Percentiles rank a stretch among this genome's conserved stretches.
These are phyloP conservation scores for Cladosporium phlei DNA, from an alignment of 2,329 filamentous ascomycete genomes.

Conservation along the genomic window DNA sequence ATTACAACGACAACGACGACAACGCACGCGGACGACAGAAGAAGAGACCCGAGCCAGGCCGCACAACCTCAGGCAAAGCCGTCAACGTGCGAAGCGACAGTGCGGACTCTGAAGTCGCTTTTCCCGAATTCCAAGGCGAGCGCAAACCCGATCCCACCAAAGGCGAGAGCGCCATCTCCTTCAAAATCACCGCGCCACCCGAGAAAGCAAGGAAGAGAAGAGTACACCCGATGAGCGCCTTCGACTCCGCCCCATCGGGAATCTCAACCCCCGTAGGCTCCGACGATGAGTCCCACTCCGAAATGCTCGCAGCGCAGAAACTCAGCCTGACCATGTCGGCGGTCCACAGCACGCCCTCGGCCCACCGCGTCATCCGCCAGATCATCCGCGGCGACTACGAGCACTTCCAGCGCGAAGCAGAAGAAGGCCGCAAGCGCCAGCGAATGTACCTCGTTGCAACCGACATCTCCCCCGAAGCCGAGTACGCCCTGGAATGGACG, in stretches of 20 bases:
- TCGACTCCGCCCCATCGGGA: constrained; percentile 63
- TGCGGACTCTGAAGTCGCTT: constrained; percentile 27
- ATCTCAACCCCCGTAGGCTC: constrained; percentile 65
- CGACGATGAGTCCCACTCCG: constrained; percentile 75
- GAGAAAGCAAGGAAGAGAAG: constrained; percentile 37
- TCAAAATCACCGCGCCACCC: constrained; percentile 24
- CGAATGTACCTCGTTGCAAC: constrained; percentile 94
- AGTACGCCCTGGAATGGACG: constrained; percentile 94
- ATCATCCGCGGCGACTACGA: constrained; percentile 84
- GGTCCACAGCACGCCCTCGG: constrained; percentile 68
- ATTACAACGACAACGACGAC: constrained; percentile 30
- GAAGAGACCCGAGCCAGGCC: constrained; percentile 31
- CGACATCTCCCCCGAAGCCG: constrained; percentile 88
- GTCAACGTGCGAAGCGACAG: constrained; percentile 28
- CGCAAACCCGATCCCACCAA: constrained; percentile 33
- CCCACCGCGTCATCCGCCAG: constrained; percentile 79
- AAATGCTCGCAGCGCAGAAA: constrained; percentile 83
- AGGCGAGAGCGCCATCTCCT: constrained; percentile 29
- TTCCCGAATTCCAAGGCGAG: constrained; percentile 13
- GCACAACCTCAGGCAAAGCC: constrained; percentile 31
- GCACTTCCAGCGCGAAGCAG: constrained; percentile 69
- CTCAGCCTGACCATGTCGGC: constrained; percentile 75
- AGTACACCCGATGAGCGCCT: constrained; percentile 75
- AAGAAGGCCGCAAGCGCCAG: constrained; percentile 71
- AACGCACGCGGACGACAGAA: constrained; percentile 28